Percentiles rank a stretch among this genome's conserved stretches.
These are phyloP conservation scores for Gyromitra esculenta DNA, from an alignment of 2,329 filamentous ascomycete genomes.

Conservation along the genomic window DNA sequence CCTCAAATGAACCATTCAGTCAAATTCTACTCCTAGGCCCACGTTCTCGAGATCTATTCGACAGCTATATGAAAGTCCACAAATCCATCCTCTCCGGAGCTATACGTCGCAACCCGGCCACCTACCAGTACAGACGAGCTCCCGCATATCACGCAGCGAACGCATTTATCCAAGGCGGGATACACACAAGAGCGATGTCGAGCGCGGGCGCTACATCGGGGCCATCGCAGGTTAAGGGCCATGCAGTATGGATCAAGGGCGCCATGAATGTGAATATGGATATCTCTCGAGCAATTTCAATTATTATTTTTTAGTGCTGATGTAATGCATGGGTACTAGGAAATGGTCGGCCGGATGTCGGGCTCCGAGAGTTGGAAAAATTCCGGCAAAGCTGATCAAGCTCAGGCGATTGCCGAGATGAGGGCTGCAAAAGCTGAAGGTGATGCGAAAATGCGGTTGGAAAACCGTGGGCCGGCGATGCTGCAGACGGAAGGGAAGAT, in stretches of 20 bases:
- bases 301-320: not conserved
- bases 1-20: not conserved
- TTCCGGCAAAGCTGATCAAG: slow-evolving; percentile 33
- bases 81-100: slow-evolving; percentile 30
- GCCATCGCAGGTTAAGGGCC: slow-evolving; percentile 42
- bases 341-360: slow-evolving; percentile 48
- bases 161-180: slow-evolving; percentile 3
- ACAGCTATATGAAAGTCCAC: slow-evolving; percentile 41
- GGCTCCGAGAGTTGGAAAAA: slow-evolving; percentile 39
- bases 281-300: not conserved
- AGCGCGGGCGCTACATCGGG: slow-evolving; percentile 4
- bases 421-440: slow-evolving; percentile 47
- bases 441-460: slow-evolving; percentile 31
- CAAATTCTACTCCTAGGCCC: not conserved
- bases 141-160: slow-evolving; percentile 15
- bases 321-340: slow-evolving; percentile 1
- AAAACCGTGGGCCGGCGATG: slow-evolving; percentile 30
- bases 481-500: slow-evolving; percentile 43
- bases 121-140: slow-evolving; percentile 21
- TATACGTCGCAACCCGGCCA: slow-evolving; percentile 30
- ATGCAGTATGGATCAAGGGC: slow-evolving; percentile 49
- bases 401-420: slow-evolving; percentile 37
- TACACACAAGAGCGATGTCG: slow-evolving; percentile 35
- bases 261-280: slow-evolving; percentile 34
- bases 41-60: not conserved